These are phyloP conservation scores for Rhizoctonia solani DNA, from an alignment of 1,284 basidiomycete species.

Conservation along the genomic window DNA sequence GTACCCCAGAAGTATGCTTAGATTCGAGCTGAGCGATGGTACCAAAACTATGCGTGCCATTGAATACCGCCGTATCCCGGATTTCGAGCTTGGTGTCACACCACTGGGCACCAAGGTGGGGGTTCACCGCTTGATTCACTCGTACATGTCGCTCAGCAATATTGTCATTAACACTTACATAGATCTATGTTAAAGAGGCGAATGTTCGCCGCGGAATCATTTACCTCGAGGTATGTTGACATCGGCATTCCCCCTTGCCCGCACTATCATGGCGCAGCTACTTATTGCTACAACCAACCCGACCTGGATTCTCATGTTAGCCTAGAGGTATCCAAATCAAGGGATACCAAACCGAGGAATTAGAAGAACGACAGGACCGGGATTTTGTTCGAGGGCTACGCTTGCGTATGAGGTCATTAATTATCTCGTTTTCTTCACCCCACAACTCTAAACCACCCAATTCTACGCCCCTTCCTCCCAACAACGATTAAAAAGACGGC, in stretches of 20 bases:
- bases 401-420: slow-evolving; percentile 61
- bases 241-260: background rate
- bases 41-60: slow-evolving; percentile 62
- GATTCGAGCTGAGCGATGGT: slow-evolving; percentile 70
- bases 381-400: slow-evolving; percentile 62
- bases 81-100: slow-evolving; percentile 66
- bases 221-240: slow-evolving; percentile 55
- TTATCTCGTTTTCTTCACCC: background rate
- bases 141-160: too few species aligned
- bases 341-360: slow-evolving; percentile 62
- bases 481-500: too few species aligned
- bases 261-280: background rate
- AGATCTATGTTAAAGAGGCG: slow-evolving; percentile 70
- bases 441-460: background rate
- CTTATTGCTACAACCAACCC: slow-evolving; percentile 55
- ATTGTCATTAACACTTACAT: too few species aligned
- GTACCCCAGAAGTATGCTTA: slow-evolving; percentile 71
- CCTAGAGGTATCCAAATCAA: slow-evolving; percentile 46
- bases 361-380: slow-evolving; percentile 56
- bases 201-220: slow-evolving; percentile 64
- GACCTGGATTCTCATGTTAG: slow-evolving; percentile 34
- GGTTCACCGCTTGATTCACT: slow-evolving; percentile 6
- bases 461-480: background rate
- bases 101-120: slow-evolving; percentile 73
- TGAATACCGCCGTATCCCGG: slow-evolving; percentile 63